Percentiles rank a stretch among this genome's conserved stretches.
Evolutionary conservation across 2,329 filamentous ascomycete species (phyloP).

Genomic region (Verticillium longisporum): DNA sequence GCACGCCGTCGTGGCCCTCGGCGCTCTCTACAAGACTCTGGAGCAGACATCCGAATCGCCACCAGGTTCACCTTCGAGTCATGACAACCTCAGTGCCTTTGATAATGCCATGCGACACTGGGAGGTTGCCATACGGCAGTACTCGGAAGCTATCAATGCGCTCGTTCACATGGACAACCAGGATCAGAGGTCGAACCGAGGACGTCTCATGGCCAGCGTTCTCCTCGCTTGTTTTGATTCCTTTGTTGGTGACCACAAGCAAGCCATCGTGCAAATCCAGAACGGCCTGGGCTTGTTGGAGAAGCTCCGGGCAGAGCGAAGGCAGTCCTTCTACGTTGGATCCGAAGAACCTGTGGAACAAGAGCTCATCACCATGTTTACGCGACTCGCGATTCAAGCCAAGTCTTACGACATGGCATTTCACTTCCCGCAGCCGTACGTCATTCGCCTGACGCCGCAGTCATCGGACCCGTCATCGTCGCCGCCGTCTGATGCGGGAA

Average conservation of each 20-base stretch:
- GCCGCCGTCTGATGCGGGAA: slow-evolving; percentile 32
- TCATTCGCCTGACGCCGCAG: slow-evolving; percentile 43
- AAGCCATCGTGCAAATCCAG: slow-evolving; percentile 56
- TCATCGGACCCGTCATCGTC: slow-evolving; percentile 26
- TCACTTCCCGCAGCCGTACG: slow-evolving; percentile 56
- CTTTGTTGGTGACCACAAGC: slow-evolving; percentile 56
- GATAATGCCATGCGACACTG: slow-evolving; percentile 44
- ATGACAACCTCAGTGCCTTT: slow-evolving; percentile 15
- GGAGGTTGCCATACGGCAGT: slow-evolving; percentile 53
- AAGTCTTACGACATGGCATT: slow-evolving; percentile 65
- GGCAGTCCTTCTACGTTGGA: slow-evolving; percentile 27
- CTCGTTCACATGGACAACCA: slow-evolving; percentile 37
- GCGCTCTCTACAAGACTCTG: slow-evolving; percentile 60
- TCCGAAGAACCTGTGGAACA: slow-evolving; percentile 46
- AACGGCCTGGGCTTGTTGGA: slow-evolving; percentile 49
- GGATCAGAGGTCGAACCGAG: slow-evolving; percentile 40
- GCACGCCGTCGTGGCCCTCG: slow-evolving; percentile 59
- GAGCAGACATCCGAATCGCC: slow-evolving; percentile 49
- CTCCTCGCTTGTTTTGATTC: slow-evolving; percentile 63
- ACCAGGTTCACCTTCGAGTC: slow-evolving; percentile 34
- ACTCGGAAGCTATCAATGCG: slow-evolving; percentile 48
- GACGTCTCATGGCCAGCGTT: slow-evolving; percentile 57
- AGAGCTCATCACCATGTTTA: slow-evolving; percentile 58
- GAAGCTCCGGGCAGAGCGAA: slow-evolving; percentile 39
- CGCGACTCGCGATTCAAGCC: slow-evolving; percentile 55